Evolutionary conservation across 2,329 filamentous ascomycete genomes (phyloP).

Genomic region (Penicillium paneum): DNA sequence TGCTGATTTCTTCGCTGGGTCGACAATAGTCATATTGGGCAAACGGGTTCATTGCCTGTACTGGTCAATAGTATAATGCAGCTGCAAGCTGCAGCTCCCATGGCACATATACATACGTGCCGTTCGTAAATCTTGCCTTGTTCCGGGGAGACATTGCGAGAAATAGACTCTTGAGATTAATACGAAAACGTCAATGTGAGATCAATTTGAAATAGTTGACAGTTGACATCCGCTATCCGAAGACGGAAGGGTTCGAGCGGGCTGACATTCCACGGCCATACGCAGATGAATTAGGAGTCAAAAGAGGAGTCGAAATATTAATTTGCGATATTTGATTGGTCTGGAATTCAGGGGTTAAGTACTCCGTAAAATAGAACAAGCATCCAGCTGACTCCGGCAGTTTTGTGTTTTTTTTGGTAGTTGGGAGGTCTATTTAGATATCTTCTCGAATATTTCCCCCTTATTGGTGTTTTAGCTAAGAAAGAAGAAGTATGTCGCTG

Average conservation of each 20-base stretch:
- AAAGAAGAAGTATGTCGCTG: background rate
- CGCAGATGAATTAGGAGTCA: background rate
- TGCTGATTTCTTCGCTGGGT: conserved; percentile 7
- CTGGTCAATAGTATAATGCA: conserved; percentile 7
- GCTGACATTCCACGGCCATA: background rate
- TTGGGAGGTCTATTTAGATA: too few species aligned
- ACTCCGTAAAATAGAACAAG: background rate
- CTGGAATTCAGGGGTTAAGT: background rate
- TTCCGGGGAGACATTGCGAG: background rate
- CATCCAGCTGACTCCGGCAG: background rate
- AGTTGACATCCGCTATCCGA: background rate
- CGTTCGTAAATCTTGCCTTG: background rate
- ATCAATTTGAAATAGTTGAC: conserved; percentile 4
- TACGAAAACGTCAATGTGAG: background rate
- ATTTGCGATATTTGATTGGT: background rate
- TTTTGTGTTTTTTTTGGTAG: background rate
- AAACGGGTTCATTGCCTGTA: conserved; percentile 1
- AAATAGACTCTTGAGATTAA: background rate
- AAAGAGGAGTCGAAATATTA: background rate
- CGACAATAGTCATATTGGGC: conserved; percentile 6
- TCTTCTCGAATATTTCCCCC: background rate
- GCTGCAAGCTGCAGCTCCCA: conserved; percentile 4
- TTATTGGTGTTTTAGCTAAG: background rate
- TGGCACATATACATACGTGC: conserved; percentile 1
- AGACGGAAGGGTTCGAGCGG: background rate